These are phyloP conservation scores for Achlya hypogyna DNA, from an alignment of 352 stramenopile species.

Conservation along the genomic window DNA sequence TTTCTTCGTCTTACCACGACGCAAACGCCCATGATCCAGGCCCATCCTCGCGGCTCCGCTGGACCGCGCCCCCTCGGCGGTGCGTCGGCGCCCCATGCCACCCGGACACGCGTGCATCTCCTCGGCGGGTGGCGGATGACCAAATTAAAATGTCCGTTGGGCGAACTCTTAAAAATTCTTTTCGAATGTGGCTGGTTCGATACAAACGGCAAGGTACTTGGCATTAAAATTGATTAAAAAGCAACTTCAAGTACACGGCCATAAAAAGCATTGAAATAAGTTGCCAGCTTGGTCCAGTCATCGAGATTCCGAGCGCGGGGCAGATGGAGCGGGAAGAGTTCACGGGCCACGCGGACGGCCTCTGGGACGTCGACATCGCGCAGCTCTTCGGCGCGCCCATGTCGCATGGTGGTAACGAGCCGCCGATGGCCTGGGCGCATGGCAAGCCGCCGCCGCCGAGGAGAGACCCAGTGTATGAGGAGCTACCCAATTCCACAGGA, in stretches of 20 bases:
- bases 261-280: neutral
- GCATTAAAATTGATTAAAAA: no score
- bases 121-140: no score
- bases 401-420: neutral
- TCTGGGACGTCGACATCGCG: conserved; percentile 10
- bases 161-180: no score
- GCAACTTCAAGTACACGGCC: neutral
- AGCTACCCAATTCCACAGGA: neutral
- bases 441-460: neutral
- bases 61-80: no score
- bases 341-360: neutral
- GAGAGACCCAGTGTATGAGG: neutral
- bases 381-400: neutral
- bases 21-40: no score
- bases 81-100: no score
- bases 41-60: no score
- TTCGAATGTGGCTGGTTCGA: no score
- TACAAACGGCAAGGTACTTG: neutral
- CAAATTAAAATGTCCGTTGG: no score
- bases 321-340: neutral
- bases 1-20: neutral
- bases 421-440: neutral
- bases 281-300: neutral
- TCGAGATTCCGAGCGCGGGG: neutral
- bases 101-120: no score